A percentile compares a stretch with the other conserved stretches of the same genome.
Evolutionary conservation across 306 rosid species (phyloP).

Genomic region (Potentilla sterilis): DNA sequence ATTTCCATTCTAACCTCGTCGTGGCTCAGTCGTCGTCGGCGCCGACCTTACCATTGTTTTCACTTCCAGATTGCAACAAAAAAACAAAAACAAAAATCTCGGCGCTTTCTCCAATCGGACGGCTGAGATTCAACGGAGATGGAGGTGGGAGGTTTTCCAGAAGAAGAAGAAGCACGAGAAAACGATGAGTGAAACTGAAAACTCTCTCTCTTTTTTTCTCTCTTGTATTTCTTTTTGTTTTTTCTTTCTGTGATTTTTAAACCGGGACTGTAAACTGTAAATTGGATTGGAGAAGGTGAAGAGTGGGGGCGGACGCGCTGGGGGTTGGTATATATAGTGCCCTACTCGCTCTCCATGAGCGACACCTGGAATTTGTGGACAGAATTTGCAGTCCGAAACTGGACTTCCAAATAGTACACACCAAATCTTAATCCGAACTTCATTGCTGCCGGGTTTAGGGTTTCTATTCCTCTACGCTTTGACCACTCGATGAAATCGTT

Average conservation of each 20-base stretch:
- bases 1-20: slow-evolving; percentile 80
- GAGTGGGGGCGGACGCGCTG: background rate
- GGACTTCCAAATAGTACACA: background rate
- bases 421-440: background rate
- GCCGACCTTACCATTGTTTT: slow-evolving; percentile 59
- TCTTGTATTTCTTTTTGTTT: background rate
- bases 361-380: background rate
- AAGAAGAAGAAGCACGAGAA: slow-evolving; percentile 26
- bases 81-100: background rate
- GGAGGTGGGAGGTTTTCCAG: slow-evolving; percentile 19
- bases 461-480: background rate
- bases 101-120: slow-evolving; percentile 41
- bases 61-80: background rate
- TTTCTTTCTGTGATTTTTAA: background rate
- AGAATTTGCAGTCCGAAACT: background rate
- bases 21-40: slow-evolving; percentile 30
- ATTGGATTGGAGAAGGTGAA: background rate
- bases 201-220: background rate
- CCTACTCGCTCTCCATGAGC: background rate
- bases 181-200: background rate
- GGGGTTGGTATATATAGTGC: background rate
- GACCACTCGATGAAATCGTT: background rate
- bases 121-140: slow-evolving; percentile 46
- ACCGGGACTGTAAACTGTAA: background rate
- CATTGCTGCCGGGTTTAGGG: background rate